Evolutionary conservation across 2,329 filamentous ascomycete species (phyloP).

Genomic region (Aspergillus puulaauensis): DNA sequence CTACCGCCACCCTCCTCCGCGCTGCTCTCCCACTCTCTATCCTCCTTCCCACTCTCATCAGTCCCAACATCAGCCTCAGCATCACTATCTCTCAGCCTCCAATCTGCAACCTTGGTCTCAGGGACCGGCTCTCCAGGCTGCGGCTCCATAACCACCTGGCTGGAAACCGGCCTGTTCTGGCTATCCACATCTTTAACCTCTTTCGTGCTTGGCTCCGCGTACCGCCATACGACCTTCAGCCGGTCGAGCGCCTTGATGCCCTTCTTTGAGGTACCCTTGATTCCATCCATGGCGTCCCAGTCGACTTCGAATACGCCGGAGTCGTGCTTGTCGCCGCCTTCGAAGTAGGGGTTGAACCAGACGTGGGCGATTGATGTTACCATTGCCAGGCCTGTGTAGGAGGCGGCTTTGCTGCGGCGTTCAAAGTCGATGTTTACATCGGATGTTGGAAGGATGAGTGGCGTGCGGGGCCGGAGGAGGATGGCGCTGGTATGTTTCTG

Average conservation of each 20-base stretch:
- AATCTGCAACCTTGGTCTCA: conserved; percentile 70
- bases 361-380: conserved; percentile 91
- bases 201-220: conserved; percentile 23
- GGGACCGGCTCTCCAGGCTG: conserved; percentile 65
- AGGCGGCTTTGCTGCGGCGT: conserved; percentile 71
- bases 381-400: conserved; percentile 77
- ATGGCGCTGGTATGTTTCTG: conserved; percentile 65
- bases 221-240: conserved; percentile 81
- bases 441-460: conserved; percentile 71
- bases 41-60: conserved; percentile 15
- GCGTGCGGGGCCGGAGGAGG: conserved; percentile 70
- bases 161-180: neutral
- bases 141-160: conserved; percentile 58
- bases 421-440: conserved; percentile 92
- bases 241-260: conserved; percentile 79
- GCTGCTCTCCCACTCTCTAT: conserved; percentile 23
- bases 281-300: conserved; percentile 86
- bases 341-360: conserved; percentile 96
- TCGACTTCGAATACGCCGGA: conserved; percentile 70
- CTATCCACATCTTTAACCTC: neutral
- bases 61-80: conserved; percentile 10
- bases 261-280: conserved; percentile 84
- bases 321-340: conserved; percentile 70
- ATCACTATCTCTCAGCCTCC: conserved; percentile 59
- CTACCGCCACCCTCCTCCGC: conserved; percentile 25